Conservation (phyloP, 169 alveolate genomes). For the Plasmodium billcollinsi region DNA sequence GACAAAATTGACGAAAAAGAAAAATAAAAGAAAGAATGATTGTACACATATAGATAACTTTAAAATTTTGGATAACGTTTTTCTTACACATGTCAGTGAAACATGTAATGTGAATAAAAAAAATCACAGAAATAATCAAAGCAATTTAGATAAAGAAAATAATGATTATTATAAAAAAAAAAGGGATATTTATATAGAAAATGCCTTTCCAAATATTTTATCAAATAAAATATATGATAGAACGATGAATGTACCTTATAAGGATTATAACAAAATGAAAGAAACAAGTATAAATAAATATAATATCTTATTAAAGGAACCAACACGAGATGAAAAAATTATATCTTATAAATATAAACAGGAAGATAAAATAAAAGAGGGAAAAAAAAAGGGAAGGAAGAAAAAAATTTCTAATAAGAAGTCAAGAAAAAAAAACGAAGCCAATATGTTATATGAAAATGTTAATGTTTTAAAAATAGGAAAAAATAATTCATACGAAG, state of each 20-base stretch:
- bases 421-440: not conserved
- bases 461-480: not conserved
- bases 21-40: conserved; percentile 10
- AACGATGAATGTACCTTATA: not conserved
- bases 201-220: conserved; percentile 15
- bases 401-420: not conserved
- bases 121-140: conserved; percentile 6
- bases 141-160: not conserved
- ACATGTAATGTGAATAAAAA: too few species aligned
- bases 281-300: not conserved
- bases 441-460: not conserved
- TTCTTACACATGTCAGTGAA: not conserved
- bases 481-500: not conserved
- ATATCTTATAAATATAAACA: not conserved
- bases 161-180: not conserved
- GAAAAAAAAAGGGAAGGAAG: not conserved
- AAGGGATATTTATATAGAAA: conserved; percentile 25
- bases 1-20: not conserved
- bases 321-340: not conserved
- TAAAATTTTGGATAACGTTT: conserved; percentile 15
- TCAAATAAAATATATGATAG: not conserved
- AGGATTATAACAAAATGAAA: conserved; percentile 1
- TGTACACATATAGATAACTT: conserved; percentile 15
- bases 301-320: not conserved
- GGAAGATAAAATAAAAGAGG: not conserved